Evolutionary conservation across 352 stramenopile genomes (phyloP).

Genomic region (Globisporangium takayamanum): DNA sequence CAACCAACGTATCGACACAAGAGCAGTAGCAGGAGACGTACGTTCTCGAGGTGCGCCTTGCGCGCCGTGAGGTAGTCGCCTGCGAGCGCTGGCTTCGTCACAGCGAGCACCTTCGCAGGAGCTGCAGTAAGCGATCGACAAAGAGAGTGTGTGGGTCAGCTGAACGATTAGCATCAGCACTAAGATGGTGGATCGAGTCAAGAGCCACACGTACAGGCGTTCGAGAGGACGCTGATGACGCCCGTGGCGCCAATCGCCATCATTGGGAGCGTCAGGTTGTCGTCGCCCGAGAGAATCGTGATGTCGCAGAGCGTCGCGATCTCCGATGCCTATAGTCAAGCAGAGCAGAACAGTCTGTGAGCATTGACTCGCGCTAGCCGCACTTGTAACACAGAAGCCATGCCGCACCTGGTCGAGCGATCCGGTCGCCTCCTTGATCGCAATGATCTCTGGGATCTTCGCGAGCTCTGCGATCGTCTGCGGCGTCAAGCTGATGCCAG

Average conservation of each 20-base stretch:
- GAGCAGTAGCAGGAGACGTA: slow-evolving; percentile 25
- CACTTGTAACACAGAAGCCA: neutral
- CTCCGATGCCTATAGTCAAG: slow-evolving; percentile 48
- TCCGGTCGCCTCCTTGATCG: slow-evolving; percentile 97
- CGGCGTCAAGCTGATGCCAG: slow-evolving; percentile 92
- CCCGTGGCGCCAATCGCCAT: slow-evolving; percentile 86
- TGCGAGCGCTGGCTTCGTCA: slow-evolving; percentile 71
- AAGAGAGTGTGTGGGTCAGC: neutral
- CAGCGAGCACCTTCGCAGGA: slow-evolving; percentile 77
- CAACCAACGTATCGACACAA: neutral
- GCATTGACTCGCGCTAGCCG: neutral
- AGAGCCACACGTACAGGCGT: slow-evolving; percentile 51
- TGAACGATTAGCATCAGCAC: neutral
- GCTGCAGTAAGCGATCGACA: slow-evolving; percentile 25
- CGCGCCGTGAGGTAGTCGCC: slow-evolving; percentile 76
- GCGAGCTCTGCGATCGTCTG: slow-evolving; percentile 91
- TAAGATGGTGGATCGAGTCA: too few species aligned
- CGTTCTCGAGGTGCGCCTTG: slow-evolving; percentile 82
- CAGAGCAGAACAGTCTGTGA: neutral
- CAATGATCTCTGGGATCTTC: slow-evolving; percentile 94
- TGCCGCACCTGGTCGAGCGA: slow-evolving; percentile 69
- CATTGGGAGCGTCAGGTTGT: slow-evolving; percentile 87
- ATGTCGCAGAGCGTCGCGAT: slow-evolving; percentile 88
- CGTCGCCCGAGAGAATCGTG: slow-evolving; percentile 88
- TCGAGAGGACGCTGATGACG: slow-evolving; percentile 90